A percentile compares a stretch with the other conserved stretches of the same genome.
These are phyloP conservation scores for Backusella parvicylindrica DNA, from an alignment of 192 early-diverging fungal species.

Conservation along the genomic window DNA sequence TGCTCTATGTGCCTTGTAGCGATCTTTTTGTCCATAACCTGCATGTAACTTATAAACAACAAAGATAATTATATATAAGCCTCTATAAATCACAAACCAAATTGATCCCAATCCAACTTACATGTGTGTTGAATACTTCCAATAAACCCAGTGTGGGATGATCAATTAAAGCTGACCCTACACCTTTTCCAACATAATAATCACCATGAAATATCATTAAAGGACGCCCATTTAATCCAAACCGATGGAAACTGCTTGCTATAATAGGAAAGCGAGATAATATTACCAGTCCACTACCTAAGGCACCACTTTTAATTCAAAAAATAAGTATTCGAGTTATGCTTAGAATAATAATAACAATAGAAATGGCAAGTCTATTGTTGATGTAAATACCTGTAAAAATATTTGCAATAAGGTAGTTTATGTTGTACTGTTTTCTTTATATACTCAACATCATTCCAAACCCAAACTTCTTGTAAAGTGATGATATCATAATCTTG, in stretches of 20 bases:
- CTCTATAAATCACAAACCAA: not conserved
- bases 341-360: not conserved
- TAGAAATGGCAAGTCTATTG: not conserved
- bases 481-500: slow-evolving; percentile 38
- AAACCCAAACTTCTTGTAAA: slow-evolving; percentile 49
- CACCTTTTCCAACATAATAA: slow-evolving; percentile 54
- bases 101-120: slow-evolving; percentile 29
- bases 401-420: slow-evolving; percentile 36
- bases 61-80: not conserved
- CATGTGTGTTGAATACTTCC: slow-evolving; percentile 57
- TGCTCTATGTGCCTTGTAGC: slow-evolving; percentile 43
- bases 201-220: slow-evolving; percentile 53
- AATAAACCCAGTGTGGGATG: slow-evolving; percentile 50
- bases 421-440: slow-evolving; percentile 9
- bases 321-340: not conserved
- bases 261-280: slow-evolving; percentile 47
- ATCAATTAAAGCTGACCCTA: slow-evolving; percentile 39
- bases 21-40: slow-evolving; percentile 42
- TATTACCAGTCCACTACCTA: slow-evolving; percentile 41
- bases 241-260: slow-evolving; percentile 34
- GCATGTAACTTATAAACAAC: slow-evolving; percentile 53
- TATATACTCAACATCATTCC: slow-evolving; percentile 34
- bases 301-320: slow-evolving; percentile 25
- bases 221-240: slow-evolving; percentile 45
- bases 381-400: slow-evolving; percentile 29